Conservation (phyloP, 805 yeast genomes). For the Suhomyces xylopsoci region DNA sequence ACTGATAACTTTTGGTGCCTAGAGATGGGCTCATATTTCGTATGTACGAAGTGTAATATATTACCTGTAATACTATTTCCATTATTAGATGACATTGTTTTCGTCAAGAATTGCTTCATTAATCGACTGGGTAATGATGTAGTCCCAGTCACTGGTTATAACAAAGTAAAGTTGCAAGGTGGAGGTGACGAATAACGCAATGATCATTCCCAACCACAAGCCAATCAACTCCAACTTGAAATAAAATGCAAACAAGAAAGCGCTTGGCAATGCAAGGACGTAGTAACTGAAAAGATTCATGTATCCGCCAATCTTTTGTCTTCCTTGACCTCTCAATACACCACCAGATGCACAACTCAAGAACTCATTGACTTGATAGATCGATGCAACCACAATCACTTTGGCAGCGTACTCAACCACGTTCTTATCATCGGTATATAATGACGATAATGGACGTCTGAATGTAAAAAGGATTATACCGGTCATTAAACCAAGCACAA, state of each 20-base stretch:
- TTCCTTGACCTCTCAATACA: conserved; percentile 55
- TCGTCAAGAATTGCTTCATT: conserved; percentile 43
- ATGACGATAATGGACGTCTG: conserved; percentile 35
- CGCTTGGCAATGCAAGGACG: conserved; percentile 48
- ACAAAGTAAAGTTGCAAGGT: conserved; percentile 42
- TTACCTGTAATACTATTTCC: neutral
- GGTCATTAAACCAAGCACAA: conserved; percentile 34
- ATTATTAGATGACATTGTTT: conserved; percentile 15
- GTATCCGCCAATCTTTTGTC: conserved; percentile 55
- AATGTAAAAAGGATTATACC: conserved; percentile 36
- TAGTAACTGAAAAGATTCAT: conserved; percentile 49
- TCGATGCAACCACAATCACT: conserved; percentile 45
- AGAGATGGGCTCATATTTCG: neutral
- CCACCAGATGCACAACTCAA: conserved; percentile 52
- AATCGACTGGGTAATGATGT: conserved; percentile 36
- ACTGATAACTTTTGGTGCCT: neutral
- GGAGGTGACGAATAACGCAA: conserved; percentile 42
- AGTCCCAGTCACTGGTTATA: conserved; percentile 41
- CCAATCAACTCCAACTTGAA: conserved; percentile 41
- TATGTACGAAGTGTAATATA: neutral
- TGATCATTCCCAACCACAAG: conserved; percentile 47
- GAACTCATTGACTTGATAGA: conserved; percentile 53
- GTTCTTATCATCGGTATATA: conserved; percentile 39
- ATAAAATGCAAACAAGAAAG: conserved; percentile 42
- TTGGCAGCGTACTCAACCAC: conserved; percentile 37